Conservation (phyloP, 345 rosid species). For the Pistacia atlantica region DNA sequence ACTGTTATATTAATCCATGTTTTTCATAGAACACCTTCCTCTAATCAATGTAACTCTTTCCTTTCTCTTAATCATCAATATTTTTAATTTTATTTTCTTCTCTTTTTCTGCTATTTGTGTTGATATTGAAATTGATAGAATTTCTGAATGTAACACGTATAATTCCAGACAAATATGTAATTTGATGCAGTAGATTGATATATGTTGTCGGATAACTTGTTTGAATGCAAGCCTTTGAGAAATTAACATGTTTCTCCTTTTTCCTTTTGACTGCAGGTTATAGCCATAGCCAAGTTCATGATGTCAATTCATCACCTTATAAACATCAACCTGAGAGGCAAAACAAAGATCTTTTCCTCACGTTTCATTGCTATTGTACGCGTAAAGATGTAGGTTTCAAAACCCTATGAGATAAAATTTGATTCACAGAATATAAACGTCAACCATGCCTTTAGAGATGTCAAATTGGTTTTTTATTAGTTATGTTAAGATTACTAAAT, state of each 20-base stretch:
- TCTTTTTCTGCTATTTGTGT: background rate
- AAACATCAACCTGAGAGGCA: conserved; percentile 49
- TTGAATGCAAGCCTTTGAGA: background rate
- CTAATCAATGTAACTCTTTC: conserved; percentile 27
- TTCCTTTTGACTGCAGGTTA: conserved; percentile 23
- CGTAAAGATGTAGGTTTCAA: conserved; percentile 67
- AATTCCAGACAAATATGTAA: background rate
- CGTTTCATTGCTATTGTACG: conserved; percentile 85
- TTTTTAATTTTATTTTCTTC: background rate
- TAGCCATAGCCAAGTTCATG: conserved; percentile 13
- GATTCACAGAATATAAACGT: no score
- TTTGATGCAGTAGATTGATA: background rate
- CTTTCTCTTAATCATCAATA: background rate
- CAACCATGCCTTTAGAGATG: no score
- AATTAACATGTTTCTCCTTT: background rate
- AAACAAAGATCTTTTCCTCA: conserved; percentile 62
- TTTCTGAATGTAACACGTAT: background rate
- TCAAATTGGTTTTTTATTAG: no score
- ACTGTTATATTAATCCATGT: conserved; percentile 77
- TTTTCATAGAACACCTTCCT: conserved; percentile 27
- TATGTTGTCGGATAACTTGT: background rate
- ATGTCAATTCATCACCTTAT: conserved; percentile 16
- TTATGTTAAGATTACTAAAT: no score
- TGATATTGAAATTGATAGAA: no score
- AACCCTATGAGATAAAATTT: no score